phyloP scores from a whole-genome alignment of 169 alveolate genomes.

The Fabrea salina region DNA sequence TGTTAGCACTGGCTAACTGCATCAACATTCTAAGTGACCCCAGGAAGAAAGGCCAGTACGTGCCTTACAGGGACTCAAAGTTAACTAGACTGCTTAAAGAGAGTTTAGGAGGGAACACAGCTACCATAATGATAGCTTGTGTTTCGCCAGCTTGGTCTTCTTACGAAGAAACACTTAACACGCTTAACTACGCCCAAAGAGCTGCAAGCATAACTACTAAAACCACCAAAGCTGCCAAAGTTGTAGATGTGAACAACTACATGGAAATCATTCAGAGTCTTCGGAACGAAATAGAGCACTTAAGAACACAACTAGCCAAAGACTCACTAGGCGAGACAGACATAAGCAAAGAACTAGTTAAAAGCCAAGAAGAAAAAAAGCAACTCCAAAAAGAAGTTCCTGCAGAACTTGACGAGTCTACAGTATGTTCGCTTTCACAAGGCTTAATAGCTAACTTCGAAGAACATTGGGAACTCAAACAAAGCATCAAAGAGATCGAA shows the following conservation, averaged over 20 bases:
- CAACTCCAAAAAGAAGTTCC: too few species aligned
- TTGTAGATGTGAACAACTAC: constrained; percentile 24
- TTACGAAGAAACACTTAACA: constrained; percentile 88
- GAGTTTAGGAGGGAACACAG: constrained; percentile 86
- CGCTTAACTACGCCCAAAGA: constrained; percentile 91
- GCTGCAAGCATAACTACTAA: constrained; percentile 88
- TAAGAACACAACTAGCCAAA: neutral
- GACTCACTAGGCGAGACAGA: too few species aligned
- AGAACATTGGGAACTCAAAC: constrained; percentile 29
- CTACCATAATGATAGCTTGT: constrained; percentile 88
- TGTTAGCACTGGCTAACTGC: constrained; percentile 92
- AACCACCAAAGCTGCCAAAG: neutral
- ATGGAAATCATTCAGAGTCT: constrained; percentile 23
- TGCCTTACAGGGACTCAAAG: constrained; percentile 93
- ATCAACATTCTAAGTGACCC: constrained; percentile 87
- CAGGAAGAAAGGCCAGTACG: constrained; percentile 67
- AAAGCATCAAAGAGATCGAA: constrained; percentile 25
- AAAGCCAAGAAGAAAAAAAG: neutral
- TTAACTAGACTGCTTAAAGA: constrained; percentile 90
- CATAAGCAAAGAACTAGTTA: neutral
- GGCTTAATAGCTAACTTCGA: constrained; percentile 4
- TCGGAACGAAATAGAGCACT: neutral
- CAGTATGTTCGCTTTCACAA: neutral
- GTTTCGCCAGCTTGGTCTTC: constrained; percentile 77
- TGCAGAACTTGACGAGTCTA: neutral